Base-by-base conservation (phyloP, 2,329 filamentous ascomycete genomes). In the Fusarium sp. region DNA sequence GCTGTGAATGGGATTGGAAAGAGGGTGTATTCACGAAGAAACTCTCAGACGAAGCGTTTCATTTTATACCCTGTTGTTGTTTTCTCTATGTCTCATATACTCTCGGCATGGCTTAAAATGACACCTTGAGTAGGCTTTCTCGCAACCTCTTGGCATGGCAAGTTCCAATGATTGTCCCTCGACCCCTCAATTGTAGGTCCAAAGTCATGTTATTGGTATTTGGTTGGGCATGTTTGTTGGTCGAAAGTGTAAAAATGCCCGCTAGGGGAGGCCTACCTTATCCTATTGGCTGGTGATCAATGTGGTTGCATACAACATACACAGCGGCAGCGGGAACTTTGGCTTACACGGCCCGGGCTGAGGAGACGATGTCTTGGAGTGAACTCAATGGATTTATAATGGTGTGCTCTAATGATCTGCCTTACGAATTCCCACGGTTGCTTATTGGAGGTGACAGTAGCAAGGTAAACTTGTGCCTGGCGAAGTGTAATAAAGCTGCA, bases 261-360 rank as follows among this genome's bases (percentile, higher is more conserved):
- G 48, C 70, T 73, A 73, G 29, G 35, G 70, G 70, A 73, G 67
- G 67, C 70, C 66, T 39, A 44, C 70, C n/a, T 39, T 21, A 73
- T 48, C n/a, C 33, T 21, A 73, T 73, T 73, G 70, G 71, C 23
- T 35, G 39, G 16, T 23, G 31, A 45, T 27, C 16, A 57, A 62
- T 51, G 45, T 65, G 70, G 67, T 59, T 68, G 67, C 60, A 72
- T 62, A 19, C 42, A 44, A 19, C 23, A 25, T 12, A 45, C 56
- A 37, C 3, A 37, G 42, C 59, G 49, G 46, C 44, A 52, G 14
- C 33, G 51, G 62, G 41, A 60, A 59, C 56, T 57, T 62, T 70
- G 46, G n/a, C 21, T 63, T 51, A 49, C 35, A 63, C 42, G 42
- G 62, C 37, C 27, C 51, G 25, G 38, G 38, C 48, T 54, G 57